phyloP scores from a whole-genome alignment of 1,284 basidiomycete genomes.

The Tilletia horrida region DNA sequence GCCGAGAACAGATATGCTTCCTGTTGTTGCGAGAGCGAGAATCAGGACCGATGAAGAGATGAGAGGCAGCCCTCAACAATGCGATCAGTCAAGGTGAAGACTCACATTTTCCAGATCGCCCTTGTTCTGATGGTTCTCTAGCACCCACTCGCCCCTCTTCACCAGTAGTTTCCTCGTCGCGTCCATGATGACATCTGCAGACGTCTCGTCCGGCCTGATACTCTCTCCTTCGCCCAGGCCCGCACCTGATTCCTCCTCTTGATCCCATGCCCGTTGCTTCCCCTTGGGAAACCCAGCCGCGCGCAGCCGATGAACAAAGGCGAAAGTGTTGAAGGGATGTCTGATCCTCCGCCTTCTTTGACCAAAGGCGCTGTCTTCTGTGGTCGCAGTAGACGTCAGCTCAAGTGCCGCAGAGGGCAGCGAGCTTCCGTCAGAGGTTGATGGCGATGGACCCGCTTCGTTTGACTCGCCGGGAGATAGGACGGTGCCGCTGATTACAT shows the following conservation, averaged over 20 bases:
- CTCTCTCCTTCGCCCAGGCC: background rate
- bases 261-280: background rate
- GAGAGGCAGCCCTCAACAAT: background rate
- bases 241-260: background rate
- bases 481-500: constrained; percentile 9
- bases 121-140: constrained; percentile 69
- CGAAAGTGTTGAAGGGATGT: constrained; percentile 17
- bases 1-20: constrained; percentile 92
- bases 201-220: background rate
- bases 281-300: background rate
- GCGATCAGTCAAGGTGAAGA: constrained; percentile 30
- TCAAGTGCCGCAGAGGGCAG: constrained; percentile 3
- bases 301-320: constrained; percentile 10
- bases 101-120: constrained; percentile 88
- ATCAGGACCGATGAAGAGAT: background rate
- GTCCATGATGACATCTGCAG: constrained; percentile 67
- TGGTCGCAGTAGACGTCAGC: background rate
- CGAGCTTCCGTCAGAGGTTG: background rate
- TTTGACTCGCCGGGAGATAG: background rate
- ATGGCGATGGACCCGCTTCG: background rate
- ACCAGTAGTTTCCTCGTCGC: constrained; percentile 77
- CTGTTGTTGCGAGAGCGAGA: too few relatives aligned
- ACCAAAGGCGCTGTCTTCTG: background rate
- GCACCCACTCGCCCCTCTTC: constrained; percentile 71
- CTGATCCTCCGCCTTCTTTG: background rate